Percentiles rank a stretch among this genome's conserved stretches.
Conservation (phyloP, 2,329 filamentous ascomycete species). For the Kalmusia sp. region DNA sequence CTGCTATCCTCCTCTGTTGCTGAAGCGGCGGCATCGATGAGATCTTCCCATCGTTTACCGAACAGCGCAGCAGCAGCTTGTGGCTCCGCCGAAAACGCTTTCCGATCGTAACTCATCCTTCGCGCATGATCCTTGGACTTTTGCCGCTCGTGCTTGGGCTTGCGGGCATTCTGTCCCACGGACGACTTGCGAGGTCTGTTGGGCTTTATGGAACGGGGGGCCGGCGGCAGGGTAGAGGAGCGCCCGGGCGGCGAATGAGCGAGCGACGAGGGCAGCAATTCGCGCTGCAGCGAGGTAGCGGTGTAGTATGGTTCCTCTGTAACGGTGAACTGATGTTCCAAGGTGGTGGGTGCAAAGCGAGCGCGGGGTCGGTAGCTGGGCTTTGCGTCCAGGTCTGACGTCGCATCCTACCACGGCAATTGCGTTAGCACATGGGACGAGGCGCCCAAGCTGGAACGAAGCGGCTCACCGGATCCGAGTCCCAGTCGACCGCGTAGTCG, state of each 20-base stretch:
- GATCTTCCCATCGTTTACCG: slow-evolving; percentile 93
- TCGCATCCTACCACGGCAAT: slow-evolving; percentile 39
- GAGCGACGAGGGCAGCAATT: slow-evolving; percentile 83
- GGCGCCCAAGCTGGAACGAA: slow-evolving; percentile 18
- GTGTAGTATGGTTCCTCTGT: slow-evolving; percentile 49
- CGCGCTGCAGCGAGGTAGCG: slow-evolving; percentile 68
- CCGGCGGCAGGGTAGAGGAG: slow-evolving; percentile 85
- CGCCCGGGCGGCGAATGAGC: slow-evolving; percentile 83
- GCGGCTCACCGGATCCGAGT: slow-evolving; percentile 44
- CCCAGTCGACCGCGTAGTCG: slow-evolving; percentile 62
- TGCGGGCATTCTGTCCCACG: slow-evolving; percentile 78
- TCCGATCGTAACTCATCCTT: slow-evolving; percentile 76
- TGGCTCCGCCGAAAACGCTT: slow-evolving; percentile 87
- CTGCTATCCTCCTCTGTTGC: slow-evolving; percentile 89
- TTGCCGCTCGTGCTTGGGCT: slow-evolving; percentile 80
- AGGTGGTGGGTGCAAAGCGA: slow-evolving; percentile 48
- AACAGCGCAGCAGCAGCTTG: slow-evolving; percentile 72
- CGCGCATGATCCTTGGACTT: slow-evolving; percentile 78
- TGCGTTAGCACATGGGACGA: slow-evolving; percentile 25
- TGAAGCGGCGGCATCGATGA: slow-evolving; percentile 92
- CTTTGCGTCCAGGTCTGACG: slow-evolving; percentile 49
- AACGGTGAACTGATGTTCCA: slow-evolving; percentile 74
- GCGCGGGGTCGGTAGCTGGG: slow-evolving; percentile 46
- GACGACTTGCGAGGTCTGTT: slow-evolving; percentile 84
- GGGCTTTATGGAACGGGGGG: slow-evolving; percentile 75